Percentiles rank a stretch among this genome's conserved stretches.
These are phyloP conservation scores for Phytophthora pini DNA, from an alignment of 352 stramenopile genomes.

Conservation along the genomic window DNA sequence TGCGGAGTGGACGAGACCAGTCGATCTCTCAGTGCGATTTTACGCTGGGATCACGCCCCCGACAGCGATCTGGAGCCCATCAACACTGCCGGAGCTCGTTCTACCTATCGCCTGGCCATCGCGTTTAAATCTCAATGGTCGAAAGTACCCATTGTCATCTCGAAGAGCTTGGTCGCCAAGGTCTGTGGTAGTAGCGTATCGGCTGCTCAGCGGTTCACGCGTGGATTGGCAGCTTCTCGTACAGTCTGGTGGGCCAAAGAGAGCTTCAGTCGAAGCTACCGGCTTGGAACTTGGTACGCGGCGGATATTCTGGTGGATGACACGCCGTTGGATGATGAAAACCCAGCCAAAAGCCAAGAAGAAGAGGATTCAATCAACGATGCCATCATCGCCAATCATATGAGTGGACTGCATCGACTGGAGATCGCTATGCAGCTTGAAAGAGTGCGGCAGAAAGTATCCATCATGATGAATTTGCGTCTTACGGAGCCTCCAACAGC, in stretches of 20 bases:
- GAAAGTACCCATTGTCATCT: conserved; percentile 61
- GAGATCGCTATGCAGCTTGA: conserved; percentile 66
- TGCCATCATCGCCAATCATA: conserved; percentile 32
- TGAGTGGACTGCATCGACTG: conserved; percentile 52
- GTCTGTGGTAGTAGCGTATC: conserved; percentile 49
- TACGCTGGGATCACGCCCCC: conserved; percentile 60
- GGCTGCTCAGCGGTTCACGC: conserved; percentile 54
- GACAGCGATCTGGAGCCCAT: conserved; percentile 36
- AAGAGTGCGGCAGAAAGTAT: conserved; percentile 66
- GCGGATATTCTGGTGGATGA: conserved; percentile 47
- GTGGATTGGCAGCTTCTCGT: conserved; percentile 52
- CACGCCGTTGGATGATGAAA: conserved; percentile 7
- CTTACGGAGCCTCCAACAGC: conserved; percentile 26
- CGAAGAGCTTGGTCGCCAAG: conserved; percentile 77
- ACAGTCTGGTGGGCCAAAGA: conserved; percentile 85
- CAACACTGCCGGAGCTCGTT: conserved; percentile 53
- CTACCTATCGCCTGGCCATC: conserved; percentile 66
- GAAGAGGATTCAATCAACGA: conserved; percentile 15
- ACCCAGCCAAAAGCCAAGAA: conserved; percentile 1
- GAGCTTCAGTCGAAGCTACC: conserved; percentile 75
- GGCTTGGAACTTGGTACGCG: conserved; percentile 79
- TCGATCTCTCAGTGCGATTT: conserved; percentile 55
- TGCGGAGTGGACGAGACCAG: conserved; percentile 45
- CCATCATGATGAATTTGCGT: conserved; percentile 49
- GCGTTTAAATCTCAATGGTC: conserved; percentile 61